These are phyloP conservation scores for Cercospora sesami DNA, from an alignment of 2,329 filamentous ascomycete genomes.

Conservation along the genomic window DNA sequence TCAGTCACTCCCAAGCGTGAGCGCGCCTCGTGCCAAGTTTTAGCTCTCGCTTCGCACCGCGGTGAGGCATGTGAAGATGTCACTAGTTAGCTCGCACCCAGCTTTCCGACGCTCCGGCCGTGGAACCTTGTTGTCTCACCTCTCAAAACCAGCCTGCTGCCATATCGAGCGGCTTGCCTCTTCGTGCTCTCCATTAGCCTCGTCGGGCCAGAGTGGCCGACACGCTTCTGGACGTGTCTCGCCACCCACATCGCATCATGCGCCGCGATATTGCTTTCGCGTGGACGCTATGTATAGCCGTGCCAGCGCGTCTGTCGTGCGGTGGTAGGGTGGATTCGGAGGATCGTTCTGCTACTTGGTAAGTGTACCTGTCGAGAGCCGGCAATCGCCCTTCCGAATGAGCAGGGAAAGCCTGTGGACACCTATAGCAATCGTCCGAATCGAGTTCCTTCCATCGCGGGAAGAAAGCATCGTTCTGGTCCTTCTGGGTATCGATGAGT, in stretches of 20 bases:
- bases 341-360: neutral
- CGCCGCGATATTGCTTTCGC: neutral
- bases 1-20: neutral
- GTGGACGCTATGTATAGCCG: neutral
- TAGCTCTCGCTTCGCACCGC: neutral
- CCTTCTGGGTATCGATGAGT: neutral
- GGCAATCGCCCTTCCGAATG: neutral
- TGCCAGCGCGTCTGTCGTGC: neutral
- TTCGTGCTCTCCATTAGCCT: neutral
- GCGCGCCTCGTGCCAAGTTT: slow-evolving; percentile 10
- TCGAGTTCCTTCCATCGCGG: neutral
- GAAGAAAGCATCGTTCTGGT: neutral
- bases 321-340: neutral
- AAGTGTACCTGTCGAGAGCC: neutral
- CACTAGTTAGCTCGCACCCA: neutral
- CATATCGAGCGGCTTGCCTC: neutral
- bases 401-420: neutral
- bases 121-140: slow-evolving; percentile 3
- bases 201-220: neutral
- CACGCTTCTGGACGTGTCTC: neutral
- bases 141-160: neutral
- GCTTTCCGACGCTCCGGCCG: slow-evolving; percentile 7
- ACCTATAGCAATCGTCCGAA: neutral
- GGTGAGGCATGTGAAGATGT: slow-evolving; percentile 13
- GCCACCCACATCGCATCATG: neutral